Conservation (phyloP, 306 rosid species). For the Rosa chinensis region DNA sequence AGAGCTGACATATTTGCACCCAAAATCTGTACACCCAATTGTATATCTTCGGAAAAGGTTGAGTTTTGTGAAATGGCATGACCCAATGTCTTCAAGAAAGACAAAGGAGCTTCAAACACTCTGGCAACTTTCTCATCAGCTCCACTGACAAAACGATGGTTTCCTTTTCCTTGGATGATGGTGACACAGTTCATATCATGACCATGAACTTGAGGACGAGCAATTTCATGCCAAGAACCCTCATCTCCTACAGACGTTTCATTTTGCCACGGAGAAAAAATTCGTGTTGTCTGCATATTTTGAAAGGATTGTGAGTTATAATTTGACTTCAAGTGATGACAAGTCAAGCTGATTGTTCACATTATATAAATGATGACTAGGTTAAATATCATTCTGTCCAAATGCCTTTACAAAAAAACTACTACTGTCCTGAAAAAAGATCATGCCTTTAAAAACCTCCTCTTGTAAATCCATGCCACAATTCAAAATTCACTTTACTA, state of each 20-base stretch:
- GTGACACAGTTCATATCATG: slow-evolving; percentile 90
- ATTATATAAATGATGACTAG: neutral
- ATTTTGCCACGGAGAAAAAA: slow-evolving; percentile 79
- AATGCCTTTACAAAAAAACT: neutral
- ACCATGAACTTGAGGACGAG: slow-evolving; percentile 96
- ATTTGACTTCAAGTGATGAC: slow-evolving; percentile 13
- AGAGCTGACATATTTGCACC: slow-evolving; percentile 99
- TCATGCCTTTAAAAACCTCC: neutral
- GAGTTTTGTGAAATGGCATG: slow-evolving; percentile 59
- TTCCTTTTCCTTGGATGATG: slow-evolving; percentile 70
- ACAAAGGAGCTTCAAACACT: slow-evolving; percentile 92
- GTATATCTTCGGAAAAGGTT: slow-evolving; percentile 51
- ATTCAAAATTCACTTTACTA: neutral
- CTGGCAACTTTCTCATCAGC: slow-evolving; percentile 98
- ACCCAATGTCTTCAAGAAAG: slow-evolving; percentile 83
- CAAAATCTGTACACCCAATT: slow-evolving; percentile 72
- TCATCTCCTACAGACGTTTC: slow-evolving; percentile 44
- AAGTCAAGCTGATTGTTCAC: neutral
- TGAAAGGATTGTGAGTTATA: slow-evolving; percentile 15
- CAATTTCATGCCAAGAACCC: slow-evolving; percentile 80
- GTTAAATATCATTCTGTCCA: neutral
- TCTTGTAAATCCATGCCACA: neutral
- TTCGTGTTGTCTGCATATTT: slow-evolving; percentile 76
- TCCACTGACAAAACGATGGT: slow-evolving; percentile 89
- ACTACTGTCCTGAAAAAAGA: neutral